These are phyloP conservation scores for Euphrasia arctica DNA, from an alignment of 305 asterid genomes.

Conservation along the genomic window DNA sequence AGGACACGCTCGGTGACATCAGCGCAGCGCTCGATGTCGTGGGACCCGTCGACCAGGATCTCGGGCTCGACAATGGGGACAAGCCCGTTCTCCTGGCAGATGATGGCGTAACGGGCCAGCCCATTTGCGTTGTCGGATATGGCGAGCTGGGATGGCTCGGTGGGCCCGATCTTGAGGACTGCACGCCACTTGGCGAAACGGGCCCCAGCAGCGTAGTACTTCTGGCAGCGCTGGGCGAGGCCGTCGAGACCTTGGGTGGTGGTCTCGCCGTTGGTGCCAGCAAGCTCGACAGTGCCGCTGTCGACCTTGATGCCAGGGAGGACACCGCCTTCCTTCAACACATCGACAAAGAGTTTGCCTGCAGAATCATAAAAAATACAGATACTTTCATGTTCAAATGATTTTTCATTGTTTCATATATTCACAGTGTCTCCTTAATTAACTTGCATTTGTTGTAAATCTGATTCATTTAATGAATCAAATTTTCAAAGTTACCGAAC, in stretches of 20 bases:
- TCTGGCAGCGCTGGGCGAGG: conserved; percentile 49
- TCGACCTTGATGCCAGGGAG: conserved; percentile 65
- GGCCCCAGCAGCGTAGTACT: conserved; percentile 51
- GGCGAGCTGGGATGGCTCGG: conserved; percentile 49
- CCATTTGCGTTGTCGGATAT: conserved; percentile 54
- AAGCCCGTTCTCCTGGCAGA: conserved; percentile 58
- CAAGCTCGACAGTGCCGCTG: conserved; percentile 59
- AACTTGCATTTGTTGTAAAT: no score
- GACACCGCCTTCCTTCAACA: conserved; percentile 48
- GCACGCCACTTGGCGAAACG: conserved; percentile 61
- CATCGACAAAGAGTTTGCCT: conserved; percentile 54
- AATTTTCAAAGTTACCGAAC: no score
- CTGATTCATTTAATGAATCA: no score
- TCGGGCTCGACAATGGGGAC: conserved; percentile 65
- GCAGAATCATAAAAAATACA: conserved; percentile 15
- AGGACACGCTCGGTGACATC: conserved; percentile 54
- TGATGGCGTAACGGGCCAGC: conserved; percentile 53
- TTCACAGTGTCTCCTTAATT: no score
- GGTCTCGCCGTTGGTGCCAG: conserved; percentile 58
- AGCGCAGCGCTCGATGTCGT: conserved; percentile 45
- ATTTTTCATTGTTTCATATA: no score
- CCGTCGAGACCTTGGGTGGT: conserved; percentile 60
- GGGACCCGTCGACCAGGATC: conserved; percentile 56
- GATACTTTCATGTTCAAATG: neutral
- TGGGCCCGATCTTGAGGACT: conserved; percentile 50